Base-by-base conservation (phyloP, 148 eudicot species). In the Rhododendron ovatum region DNA sequence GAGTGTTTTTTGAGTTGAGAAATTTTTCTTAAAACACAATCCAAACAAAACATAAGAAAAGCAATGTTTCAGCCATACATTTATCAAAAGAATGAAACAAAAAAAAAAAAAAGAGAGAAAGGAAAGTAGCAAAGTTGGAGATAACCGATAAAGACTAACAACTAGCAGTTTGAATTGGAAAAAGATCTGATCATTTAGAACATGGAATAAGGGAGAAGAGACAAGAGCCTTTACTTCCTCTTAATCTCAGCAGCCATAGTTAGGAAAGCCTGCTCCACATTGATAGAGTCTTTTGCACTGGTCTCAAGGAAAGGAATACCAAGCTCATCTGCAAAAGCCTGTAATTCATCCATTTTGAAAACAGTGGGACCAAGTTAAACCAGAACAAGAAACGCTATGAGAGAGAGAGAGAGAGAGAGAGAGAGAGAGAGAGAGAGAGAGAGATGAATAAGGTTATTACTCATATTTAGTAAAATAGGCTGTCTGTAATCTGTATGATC, bases 231-330 rank as follows among this genome's bases (percentile, higher is more conserved):
- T 88, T 91, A 96, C 98, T 91, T 96, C 82, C 95, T 95, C 95
- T 94, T 96, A 37, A 96, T 96, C 91, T 93, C 98, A 39, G 88
- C 91, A 86, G 99, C 95, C 99, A 96, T 96, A 47, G 98, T 95
- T 87, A 96, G 89, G 93, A 96, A 96, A 91, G 99, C 98, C 85
- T 95, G 95, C 92, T 96, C 98, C 80, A 96, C 99, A 85, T 96
- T 96, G 41, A 95, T 93, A 7, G 99, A 86, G 87, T 96, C 99
- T 89, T 96, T 95, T 73, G 99, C 99, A 93, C 99, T 96, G 37
- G 99, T 96, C 92, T 96, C 98, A 12, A 96, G 96, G 91, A 96
- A 96, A 87, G 99, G 98, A 84, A 96, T 96, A 74, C 98, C 98
- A 57, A 95, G 96, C 91, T 96, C 99, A 90, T 96, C 99, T 12